Conservation (phyloP, 805 yeast species). For the Lachancea quebecensis region DNA sequence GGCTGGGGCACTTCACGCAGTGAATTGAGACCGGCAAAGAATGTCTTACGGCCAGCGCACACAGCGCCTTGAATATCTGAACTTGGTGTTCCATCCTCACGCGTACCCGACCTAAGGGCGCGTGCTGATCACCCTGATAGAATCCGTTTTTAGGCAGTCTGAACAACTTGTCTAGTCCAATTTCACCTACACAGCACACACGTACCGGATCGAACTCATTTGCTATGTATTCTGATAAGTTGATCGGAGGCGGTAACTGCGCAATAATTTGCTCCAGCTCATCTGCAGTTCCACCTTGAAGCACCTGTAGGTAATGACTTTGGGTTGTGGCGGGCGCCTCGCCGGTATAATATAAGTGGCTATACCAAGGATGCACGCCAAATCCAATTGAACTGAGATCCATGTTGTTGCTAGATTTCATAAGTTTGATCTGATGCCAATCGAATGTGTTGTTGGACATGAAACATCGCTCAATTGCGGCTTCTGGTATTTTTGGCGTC, state of each 20-base stretch:
- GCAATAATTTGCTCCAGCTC: slow-evolving; percentile 33
- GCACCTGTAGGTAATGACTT: slow-evolving; percentile 50
- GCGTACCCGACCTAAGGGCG: slow-evolving; percentile 37
- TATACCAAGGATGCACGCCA: slow-evolving; percentile 92
- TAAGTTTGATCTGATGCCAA: slow-evolving; percentile 15
- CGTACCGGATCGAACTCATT: slow-evolving; percentile 12
- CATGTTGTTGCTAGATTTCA: slow-evolving; percentile 17
- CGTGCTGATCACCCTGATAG: slow-evolving; percentile 19
- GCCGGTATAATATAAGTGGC: slow-evolving; percentile 50
- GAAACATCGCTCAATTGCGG: slow-evolving; percentile 22
- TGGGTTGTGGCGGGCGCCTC: slow-evolving; percentile 29
- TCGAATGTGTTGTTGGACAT: slow-evolving; percentile 43
- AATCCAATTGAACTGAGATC: slow-evolving; percentile 35
- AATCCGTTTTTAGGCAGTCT: slow-evolving; percentile 57
- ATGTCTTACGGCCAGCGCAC: slow-evolving; percentile 46
- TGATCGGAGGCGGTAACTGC: slow-evolving; percentile 56
- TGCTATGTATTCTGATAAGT: slow-evolving; percentile 32
- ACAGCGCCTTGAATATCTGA: slow-evolving; percentile 41
- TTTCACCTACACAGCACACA: slow-evolving; percentile 63
- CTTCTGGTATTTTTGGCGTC: background rate
- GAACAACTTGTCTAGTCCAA: slow-evolving; percentile 81
- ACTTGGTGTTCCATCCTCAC: slow-evolving; percentile 65
- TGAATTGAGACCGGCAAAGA: slow-evolving; percentile 64
- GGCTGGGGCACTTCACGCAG: slow-evolving; percentile 75
- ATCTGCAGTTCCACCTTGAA: slow-evolving; percentile 33